Conservation (phyloP, 1,284 basidiomycete species). For the Trametes pubescens region DNA sequence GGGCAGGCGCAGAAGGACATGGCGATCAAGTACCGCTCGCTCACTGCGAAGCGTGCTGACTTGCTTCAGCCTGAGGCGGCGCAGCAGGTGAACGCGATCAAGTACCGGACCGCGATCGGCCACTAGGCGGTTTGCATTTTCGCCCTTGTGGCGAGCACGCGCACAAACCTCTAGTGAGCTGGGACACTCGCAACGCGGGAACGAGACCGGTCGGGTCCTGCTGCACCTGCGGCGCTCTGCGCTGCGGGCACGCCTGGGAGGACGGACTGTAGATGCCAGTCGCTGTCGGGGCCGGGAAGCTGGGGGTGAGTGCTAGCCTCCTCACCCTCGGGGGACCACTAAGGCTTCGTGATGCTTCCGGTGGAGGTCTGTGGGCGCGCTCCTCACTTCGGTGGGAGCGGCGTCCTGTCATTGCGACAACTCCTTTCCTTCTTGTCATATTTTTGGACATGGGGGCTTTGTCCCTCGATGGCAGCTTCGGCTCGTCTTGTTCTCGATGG, state of each 20-base stretch:
- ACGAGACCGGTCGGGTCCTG: background rate
- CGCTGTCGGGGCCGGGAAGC: slow-evolving; percentile 11
- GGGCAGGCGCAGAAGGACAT: slow-evolving; percentile 25
- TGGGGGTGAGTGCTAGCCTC: slow-evolving; percentile 10
- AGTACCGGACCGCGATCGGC: slow-evolving; percentile 17
- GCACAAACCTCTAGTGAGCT: background rate
- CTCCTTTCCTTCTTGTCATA: background rate
- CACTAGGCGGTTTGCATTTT: slow-evolving; percentile 6
- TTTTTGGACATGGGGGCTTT: background rate
- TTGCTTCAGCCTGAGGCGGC: slow-evolving; percentile 16
- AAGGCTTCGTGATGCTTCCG: background rate
- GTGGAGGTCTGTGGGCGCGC: slow-evolving; percentile 1
- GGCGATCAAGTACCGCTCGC: slow-evolving; percentile 27
- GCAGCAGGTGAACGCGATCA: slow-evolving; percentile 17
- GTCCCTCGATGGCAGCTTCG: background rate
- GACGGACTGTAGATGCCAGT: slow-evolving; percentile 6
- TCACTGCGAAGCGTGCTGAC: slow-evolving; percentile 20
- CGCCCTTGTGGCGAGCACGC: slow-evolving; percentile 4
- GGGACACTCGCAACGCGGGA: background rate
- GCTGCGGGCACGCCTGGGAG: background rate
- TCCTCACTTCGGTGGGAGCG: background rate
- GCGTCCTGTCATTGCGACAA: slow-evolving; percentile 1
- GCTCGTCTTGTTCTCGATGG: background rate
- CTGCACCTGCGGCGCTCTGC: slow-evolving; percentile 1
- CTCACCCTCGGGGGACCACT: slow-evolving; percentile 5